Conservation (phyloP, 306 rosid species). For the Rosa multiflora region DNA sequence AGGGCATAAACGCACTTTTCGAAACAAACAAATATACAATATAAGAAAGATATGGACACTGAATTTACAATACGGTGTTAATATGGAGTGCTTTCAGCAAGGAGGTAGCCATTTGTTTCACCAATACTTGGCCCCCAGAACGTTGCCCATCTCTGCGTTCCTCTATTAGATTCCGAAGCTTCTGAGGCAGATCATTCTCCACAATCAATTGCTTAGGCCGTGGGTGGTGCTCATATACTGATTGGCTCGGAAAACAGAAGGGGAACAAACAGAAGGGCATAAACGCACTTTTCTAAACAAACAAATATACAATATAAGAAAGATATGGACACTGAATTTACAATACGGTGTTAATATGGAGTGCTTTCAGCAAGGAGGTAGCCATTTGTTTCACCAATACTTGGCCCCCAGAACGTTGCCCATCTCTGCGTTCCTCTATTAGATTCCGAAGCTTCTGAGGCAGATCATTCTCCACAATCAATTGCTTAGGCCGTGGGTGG, state of each 20-base stretch:
- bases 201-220: conserved; percentile 98
- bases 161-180: conserved; percentile 90
- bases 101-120: conserved; percentile 98
- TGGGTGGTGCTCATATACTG: conserved; percentile 80
- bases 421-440: conserved; percentile 94
- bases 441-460: conserved; percentile 93
- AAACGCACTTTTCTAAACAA: conserved; percentile 8
- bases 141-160: conserved; percentile 95
- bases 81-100: conserved; percentile 95
- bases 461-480: conserved; percentile 96
- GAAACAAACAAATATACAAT: conserved; percentile 17
- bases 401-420: conserved; percentile 79
- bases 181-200: conserved; percentile 94
- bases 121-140: conserved; percentile 85
- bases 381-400: conserved; percentile 99
- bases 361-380: conserved; percentile 92
- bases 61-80: conserved; percentile 84
- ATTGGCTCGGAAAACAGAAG: background rate
- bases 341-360: conserved; percentile 95
- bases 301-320: conserved; percentile 18
- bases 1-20: background rate
- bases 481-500: conserved; percentile 96
- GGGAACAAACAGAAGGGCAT: background rate
- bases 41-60: conserved; percentile 12
- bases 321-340: conserved; percentile 33